Base-by-base conservation (phyloP, 2,329 filamentous ascomycete genomes). In the Verticillium zaregamsianum region DNA sequence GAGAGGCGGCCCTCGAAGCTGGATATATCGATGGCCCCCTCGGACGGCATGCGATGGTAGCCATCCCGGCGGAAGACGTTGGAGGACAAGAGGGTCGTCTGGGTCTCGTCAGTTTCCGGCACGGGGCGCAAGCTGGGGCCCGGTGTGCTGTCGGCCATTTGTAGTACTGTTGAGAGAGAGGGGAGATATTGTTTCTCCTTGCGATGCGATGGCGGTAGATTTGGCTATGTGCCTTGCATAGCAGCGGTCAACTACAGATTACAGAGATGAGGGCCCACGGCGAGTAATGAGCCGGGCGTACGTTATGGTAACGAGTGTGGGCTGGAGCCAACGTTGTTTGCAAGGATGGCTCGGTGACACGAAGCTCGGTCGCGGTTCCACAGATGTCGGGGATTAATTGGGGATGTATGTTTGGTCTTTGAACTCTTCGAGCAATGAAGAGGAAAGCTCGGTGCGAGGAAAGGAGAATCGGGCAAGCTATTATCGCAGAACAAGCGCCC, bases 21-120 rank as follows among this genome's bases (percentile, higher is more conserved):
- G 52, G 63, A 63, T 54, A 62, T 57, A 58, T 63, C 58, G n/a
- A 65, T 52, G 20, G 40, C 58, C 35, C 52, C 40, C 12, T 59
- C 59, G 31, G 58, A 52, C 17, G 61, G 32, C 57, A 62, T 61
- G 37, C 52, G 60, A 15, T 60, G 57, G 54, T 62, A 62, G 17
- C 58, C 58, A 58, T 65, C 35, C 49, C 56, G 52, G 17, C 37
- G 61, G 56, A 55, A 61, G 33, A 57, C 31, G 25, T 31, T 15
- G 28, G 54, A 55, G 7, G 54, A 31, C 14, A 55, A 14, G 25
- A 55, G 54, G 54, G 54, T 55, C 17, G 54, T 31, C 25, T 58
- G 55, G 35, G 17, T 23, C 45, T 62, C 60, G 15, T 63, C 63
- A 32, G 31, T 60, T n/a, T 65, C 61, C 15, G 61, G 49, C 14